Percentiles rank a stretch among this genome's conserved stretches.
phyloP scores from a whole-genome alignment of 2,329 filamentous ascomycete species.

The Sporothrix humicola region DNA sequence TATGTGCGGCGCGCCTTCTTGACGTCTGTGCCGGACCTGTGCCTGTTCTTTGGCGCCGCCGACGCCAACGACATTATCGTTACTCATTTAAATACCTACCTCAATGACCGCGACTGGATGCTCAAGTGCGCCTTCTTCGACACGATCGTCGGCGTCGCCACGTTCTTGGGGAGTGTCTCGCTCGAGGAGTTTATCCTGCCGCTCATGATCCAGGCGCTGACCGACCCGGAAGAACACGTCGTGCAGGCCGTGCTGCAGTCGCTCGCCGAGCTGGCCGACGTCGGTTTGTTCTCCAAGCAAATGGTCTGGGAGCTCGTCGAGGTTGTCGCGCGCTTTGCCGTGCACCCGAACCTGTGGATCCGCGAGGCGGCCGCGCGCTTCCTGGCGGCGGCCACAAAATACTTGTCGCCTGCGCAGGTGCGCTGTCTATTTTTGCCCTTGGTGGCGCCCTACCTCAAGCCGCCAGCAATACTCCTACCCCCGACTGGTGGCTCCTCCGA shows the following conservation, averaged over 20 bases:
- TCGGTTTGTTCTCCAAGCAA: slow-evolving; percentile 83
- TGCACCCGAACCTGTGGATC: slow-evolving; percentile 96
- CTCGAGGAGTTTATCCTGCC: slow-evolving; percentile 95
- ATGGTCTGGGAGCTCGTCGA: slow-evolving; percentile 89
- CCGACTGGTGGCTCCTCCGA: slow-evolving; percentile 38
- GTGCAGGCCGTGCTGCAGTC: slow-evolving; percentile 89
- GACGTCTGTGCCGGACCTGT: slow-evolving; percentile 87
- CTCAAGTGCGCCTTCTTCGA: slow-evolving; percentile 97
- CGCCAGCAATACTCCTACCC: slow-evolving; percentile 63
- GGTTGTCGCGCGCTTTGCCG: slow-evolving; percentile 80
- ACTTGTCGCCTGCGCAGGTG: slow-evolving; percentile 78
- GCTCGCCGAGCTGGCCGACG: slow-evolving; percentile 81
- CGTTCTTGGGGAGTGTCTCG: slow-evolving; percentile 85
- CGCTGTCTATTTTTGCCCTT: slow-evolving; percentile 83
- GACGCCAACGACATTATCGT: slow-evolving; percentile 95
- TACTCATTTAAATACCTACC: slow-evolving; percentile 93
- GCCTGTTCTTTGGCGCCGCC: slow-evolving; percentile 91
- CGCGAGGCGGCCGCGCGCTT: slow-evolving; percentile 88
- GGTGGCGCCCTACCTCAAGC: slow-evolving; percentile 80
- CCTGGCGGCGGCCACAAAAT: slow-evolving; percentile 75
- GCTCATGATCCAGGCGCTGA: slow-evolving; percentile 91
- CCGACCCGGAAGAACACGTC: slow-evolving; percentile 91
- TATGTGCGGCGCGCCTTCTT: slow-evolving; percentile 90
- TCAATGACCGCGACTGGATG: slow-evolving; percentile 96
- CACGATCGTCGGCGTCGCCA: slow-evolving; percentile 88